A percentile compares a stretch with the other conserved stretches of the same genome.
Conservation (phyloP, 441 rosid species). For the Corymbia calophylla region DNA sequence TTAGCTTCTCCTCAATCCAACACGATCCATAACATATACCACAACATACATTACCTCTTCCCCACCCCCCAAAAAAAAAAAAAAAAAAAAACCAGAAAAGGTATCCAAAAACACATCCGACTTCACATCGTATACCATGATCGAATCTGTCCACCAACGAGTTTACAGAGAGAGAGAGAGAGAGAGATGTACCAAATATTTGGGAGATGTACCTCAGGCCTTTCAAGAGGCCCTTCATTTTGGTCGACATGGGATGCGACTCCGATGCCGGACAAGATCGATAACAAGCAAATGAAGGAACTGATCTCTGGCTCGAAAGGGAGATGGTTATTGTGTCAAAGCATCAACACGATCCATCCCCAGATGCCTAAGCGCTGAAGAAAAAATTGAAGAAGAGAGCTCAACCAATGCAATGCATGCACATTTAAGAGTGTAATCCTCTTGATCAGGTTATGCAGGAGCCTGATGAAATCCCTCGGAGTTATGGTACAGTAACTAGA, state of each 20-base stretch:
- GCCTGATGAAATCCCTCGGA: not conserved
- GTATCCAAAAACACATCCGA: not conserved
- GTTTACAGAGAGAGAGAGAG: not conserved
- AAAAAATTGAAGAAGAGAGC: not conserved
- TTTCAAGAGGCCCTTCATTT: conserved; percentile 9
- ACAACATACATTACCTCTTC: not conserved
- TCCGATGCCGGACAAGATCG: not conserved
- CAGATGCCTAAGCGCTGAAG: not conserved
- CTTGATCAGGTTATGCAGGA: not conserved
- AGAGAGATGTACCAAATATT: conserved; percentile 2
- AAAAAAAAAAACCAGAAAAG: not conserved
- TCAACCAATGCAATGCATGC: not conserved
- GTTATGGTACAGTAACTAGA: not conserved
- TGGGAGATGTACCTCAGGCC: conserved; percentile 12
- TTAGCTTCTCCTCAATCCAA: not conserved
- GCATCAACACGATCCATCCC: not conserved
- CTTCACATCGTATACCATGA: not conserved
- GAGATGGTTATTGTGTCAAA: not conserved
- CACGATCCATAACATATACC: not conserved
- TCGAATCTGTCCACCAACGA: not conserved
- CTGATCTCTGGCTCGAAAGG: not conserved
- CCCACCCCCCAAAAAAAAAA: too few species aligned
- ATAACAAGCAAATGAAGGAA: not conserved
- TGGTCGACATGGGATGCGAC: not conserved
- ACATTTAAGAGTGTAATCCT: not conserved